Evolutionary conservation across 257 asterid species (phyloP).

Genomic region (Salvia miltiorrhiza): DNA sequence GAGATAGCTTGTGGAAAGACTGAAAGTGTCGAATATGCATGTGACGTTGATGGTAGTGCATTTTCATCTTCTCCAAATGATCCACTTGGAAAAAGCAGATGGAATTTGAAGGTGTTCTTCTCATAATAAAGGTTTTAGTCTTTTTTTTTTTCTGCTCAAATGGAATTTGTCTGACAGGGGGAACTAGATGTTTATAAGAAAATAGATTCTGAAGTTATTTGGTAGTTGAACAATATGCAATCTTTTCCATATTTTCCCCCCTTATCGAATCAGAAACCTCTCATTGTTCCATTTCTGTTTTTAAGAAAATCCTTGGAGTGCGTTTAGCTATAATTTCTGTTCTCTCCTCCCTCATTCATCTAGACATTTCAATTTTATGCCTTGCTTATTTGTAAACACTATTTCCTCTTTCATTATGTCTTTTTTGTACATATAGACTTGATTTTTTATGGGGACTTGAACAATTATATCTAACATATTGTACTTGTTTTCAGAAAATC

Average conservation of each 20-base stretch:
- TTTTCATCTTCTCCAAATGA: slow-evolving; percentile 84
- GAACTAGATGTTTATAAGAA: background rate
- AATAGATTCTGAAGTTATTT: background rate
- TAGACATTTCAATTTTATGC: background rate
- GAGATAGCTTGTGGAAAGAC: slow-evolving; percentile 94
- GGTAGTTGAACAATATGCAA: background rate
- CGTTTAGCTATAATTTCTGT: background rate
- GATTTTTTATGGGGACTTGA: background rate
- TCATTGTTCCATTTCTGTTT: background rate
- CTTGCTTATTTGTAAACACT: background rate
- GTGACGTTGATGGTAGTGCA: slow-evolving; percentile 99
- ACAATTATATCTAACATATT: background rate
- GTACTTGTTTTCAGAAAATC: slow-evolving; percentile 59
- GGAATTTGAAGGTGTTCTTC: slow-evolving; percentile 90
- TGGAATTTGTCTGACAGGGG: background rate
- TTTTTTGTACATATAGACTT: background rate
- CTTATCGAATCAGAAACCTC: background rate
- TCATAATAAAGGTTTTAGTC: slow-evolving; percentile 15
- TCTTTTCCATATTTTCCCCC: background rate
- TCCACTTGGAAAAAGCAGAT: slow-evolving; percentile 83
- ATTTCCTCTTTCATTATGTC: background rate
- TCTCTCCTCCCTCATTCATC: background rate
- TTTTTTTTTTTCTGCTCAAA: background rate
- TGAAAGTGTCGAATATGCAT: slow-evolving; percentile 98
- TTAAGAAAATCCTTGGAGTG: background rate